Evolutionary conservation across 495 filamentous ascomycete genomes (phyloP).

Genomic region (Cercophora scortea): DNA sequence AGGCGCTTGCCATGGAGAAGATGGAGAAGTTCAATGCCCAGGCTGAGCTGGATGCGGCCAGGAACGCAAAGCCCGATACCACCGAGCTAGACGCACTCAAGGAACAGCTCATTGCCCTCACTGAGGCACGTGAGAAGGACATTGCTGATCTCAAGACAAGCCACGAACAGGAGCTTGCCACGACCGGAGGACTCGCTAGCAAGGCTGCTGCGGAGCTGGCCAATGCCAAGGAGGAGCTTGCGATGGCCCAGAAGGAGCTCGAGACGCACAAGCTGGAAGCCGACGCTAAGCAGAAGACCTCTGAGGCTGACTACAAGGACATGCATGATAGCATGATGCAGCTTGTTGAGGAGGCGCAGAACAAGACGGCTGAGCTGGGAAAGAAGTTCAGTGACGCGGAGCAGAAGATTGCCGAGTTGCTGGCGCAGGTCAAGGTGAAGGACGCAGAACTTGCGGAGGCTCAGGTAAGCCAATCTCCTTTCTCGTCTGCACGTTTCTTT

Average conservation of each 20-base stretch:
- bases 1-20: slow-evolving; percentile 45
- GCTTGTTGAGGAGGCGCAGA: slow-evolving; percentile 42
- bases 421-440: slow-evolving; percentile 40
- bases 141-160: slow-evolving; percentile 16
- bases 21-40: slow-evolving; percentile 47
- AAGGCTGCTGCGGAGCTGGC: slow-evolving; percentile 29
- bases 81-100: slow-evolving; percentile 33
- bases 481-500: background rate
- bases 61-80: slow-evolving; percentile 45
- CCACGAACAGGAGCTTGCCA: slow-evolving; percentile 19
- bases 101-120: slow-evolving; percentile 23
- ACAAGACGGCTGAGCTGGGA: slow-evolving; percentile 25
- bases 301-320: slow-evolving; percentile 46
- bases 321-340: slow-evolving; percentile 47
- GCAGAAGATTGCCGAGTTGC: slow-evolving; percentile 38
- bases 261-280: slow-evolving; percentile 35
- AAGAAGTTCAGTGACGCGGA: slow-evolving; percentile 25
- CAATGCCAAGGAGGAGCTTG: slow-evolving; percentile 26
- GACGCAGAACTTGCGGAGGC: slow-evolving; percentile 48
- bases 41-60: slow-evolving; percentile 44
- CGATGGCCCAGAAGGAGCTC: slow-evolving; percentile 34
- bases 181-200: slow-evolving; percentile 17
- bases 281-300: slow-evolving; percentile 35
- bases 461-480: slow-evolving; percentile 26
- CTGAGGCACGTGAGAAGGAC: slow-evolving; percentile 7